Percentiles rank a stretch among this genome's conserved stretches.
Conservation (phyloP, 2,329 filamentous ascomycete species). For the Fusarium oligoseptatum region DNA sequence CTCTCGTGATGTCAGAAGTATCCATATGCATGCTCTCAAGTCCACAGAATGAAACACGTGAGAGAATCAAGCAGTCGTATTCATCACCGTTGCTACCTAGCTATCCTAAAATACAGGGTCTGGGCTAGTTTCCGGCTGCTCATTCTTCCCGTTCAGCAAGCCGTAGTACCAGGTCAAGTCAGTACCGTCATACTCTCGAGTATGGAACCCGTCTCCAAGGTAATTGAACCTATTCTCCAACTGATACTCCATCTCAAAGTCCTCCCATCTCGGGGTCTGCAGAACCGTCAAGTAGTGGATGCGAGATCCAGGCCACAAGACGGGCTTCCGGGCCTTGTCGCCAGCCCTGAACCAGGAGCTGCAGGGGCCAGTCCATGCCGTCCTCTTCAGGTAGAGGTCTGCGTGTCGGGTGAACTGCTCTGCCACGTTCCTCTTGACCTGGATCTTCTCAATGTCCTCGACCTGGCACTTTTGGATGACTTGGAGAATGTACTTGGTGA, state of each 20-base stretch:
- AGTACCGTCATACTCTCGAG: not conserved
- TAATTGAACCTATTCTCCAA: not conserved
- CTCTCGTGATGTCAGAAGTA: no score
- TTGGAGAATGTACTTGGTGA: not conserved
- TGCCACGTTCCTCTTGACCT: not conserved
- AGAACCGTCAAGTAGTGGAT: not conserved
- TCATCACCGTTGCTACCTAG: no score
- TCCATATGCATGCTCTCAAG: no score
- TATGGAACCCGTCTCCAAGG: not conserved
- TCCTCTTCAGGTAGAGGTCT: not conserved
- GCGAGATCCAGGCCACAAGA: not conserved
- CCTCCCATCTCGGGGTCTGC: not conserved
- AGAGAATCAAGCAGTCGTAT: no score
- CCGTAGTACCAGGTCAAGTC: conserved; percentile 4
- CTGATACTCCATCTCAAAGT: conserved; percentile 3
- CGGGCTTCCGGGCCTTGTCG: not conserved
- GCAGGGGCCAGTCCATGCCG: not conserved
- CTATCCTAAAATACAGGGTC: no score
- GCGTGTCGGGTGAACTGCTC: not conserved
- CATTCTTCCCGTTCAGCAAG: not conserved
- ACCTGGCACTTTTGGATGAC: not conserved
- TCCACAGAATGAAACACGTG: no score
- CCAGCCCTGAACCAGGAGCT: not conserved
- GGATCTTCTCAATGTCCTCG: not conserved
- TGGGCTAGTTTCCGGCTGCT: not conserved